Conservation (phyloP, 2,329 filamentous ascomycete genomes). For the Ilyonectria sp. region DNA sequence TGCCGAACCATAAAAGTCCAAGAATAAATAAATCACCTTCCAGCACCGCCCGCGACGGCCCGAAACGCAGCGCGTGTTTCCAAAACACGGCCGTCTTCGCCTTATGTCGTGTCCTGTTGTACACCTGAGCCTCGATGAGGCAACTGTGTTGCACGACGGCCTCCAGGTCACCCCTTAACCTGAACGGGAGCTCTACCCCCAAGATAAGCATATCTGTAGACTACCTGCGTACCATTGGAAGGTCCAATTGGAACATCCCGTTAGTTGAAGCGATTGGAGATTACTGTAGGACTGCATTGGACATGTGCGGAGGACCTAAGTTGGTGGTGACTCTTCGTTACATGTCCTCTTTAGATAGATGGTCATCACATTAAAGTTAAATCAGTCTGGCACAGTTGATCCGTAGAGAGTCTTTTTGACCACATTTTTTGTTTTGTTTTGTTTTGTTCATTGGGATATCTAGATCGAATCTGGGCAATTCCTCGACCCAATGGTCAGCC, state of each 20-base stretch:
- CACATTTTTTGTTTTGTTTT: conserved; percentile 21
- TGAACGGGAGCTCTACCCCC: neutral
- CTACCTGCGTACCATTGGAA: neutral
- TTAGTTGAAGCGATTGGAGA: neutral
- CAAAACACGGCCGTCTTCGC: neutral
- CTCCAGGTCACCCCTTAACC: neutral
- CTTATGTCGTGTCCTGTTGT: neutral
- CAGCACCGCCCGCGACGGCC: neutral
- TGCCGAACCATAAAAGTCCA: conserved; percentile 12
- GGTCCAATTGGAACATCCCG: neutral
- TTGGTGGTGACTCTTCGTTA: neutral
- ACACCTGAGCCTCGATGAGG: neutral
- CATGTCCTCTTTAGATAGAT: neutral
- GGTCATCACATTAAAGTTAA: neutral
- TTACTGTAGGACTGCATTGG: neutral
- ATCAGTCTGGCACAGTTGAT: neutral
- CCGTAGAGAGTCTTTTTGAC: conserved; percentile 19
- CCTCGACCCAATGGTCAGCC: conserved; percentile 23
- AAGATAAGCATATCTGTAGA: neutral
- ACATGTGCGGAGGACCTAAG: neutral
- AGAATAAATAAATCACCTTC: conserved; percentile 7
- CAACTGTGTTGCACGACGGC: neutral
- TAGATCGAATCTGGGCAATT: conserved; percentile 32
- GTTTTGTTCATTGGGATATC: conserved; percentile 26
- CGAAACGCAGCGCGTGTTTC: conserved; percentile 5